Evolutionary conservation across 2,329 filamentous ascomycete species (phyloP).

Genomic region (Diaporthe longicolla): DNA sequence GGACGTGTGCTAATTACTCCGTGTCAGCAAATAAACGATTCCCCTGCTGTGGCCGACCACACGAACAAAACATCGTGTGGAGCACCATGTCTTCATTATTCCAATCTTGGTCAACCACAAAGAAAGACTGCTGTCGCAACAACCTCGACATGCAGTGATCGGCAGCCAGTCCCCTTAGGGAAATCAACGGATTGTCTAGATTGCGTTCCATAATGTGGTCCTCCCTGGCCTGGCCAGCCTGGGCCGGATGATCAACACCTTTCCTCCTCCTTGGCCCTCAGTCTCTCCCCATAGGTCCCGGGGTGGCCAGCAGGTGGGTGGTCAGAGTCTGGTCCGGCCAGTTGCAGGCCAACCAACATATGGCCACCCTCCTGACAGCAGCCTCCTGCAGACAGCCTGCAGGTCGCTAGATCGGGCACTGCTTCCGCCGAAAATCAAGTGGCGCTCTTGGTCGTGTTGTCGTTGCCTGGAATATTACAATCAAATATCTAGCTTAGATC

Average conservation of each 20-base stretch:
- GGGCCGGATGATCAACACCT: slow-evolving; percentile 24
- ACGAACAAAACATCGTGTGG: background rate
- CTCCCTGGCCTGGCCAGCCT: slow-evolving; percentile 19
- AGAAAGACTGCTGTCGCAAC: background rate
- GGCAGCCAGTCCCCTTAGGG: slow-evolving; percentile 27
- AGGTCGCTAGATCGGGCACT: slow-evolving; percentile 22
- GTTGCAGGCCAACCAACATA: slow-evolving; percentile 3
- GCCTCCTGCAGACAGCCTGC: slow-evolving; percentile 37
- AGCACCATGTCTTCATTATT: background rate
- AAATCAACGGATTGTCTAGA: slow-evolving; percentile 30
- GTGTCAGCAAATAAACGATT: background rate
- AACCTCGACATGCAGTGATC: slow-evolving; percentile 24
- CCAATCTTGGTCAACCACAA: slow-evolving; percentile 16
- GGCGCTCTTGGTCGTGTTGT: background rate
- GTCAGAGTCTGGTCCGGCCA: slow-evolving; percentile 21
- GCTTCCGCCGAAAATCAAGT: background rate
- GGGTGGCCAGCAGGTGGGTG: background rate
- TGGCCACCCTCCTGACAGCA: slow-evolving; percentile 35
- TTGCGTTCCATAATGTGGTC: slow-evolving; percentile 30
- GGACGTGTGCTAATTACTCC: too few relatives aligned
- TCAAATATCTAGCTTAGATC: background rate
- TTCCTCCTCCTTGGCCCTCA: background rate
- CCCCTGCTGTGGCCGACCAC: background rate
- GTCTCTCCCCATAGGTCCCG: background rate
- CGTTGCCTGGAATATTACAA: background rate